These are phyloP conservation scores for Dipodascopsis tothii DNA, from an alignment of 805 yeast genomes.

Conservation along the genomic window DNA sequence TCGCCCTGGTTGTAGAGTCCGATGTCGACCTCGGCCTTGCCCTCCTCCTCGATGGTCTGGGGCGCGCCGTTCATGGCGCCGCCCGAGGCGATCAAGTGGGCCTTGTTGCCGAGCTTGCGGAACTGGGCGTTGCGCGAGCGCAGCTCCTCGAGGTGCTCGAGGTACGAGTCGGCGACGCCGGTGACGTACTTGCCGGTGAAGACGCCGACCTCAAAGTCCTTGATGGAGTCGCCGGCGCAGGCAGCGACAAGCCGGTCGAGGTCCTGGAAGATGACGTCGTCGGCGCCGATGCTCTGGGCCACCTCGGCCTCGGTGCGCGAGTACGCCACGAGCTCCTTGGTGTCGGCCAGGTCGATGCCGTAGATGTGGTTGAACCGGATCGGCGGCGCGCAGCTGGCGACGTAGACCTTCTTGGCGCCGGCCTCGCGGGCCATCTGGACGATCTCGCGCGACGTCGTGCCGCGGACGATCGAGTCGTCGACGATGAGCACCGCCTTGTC, in stretches of 20 bases:
- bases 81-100: slow-evolving; percentile 31
- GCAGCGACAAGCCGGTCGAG: slow-evolving; percentile 76
- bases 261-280: slow-evolving; percentile 80
- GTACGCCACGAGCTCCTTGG: slow-evolving; percentile 86
- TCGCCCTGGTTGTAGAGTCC: slow-evolving; percentile 56
- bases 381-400: slow-evolving; percentile 98
- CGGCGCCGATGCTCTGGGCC: slow-evolving; percentile 77
- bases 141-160: slow-evolving; percentile 71
- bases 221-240: slow-evolving; percentile 44
- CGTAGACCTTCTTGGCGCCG: slow-evolving; percentile 89
- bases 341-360: slow-evolving; percentile 95
- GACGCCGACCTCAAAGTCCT: slow-evolving; percentile 88
- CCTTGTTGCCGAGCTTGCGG: slow-evolving; percentile 38
- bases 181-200: slow-evolving; percentile 92
- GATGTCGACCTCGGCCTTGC: slow-evolving; percentile 71
- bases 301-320: slow-evolving; percentile 67
- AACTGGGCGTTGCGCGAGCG: slow-evolving; percentile 55
- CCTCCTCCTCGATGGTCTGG: slow-evolving; percentile 47
- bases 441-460: slow-evolving; percentile 93
- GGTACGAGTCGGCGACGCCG: slow-evolving; percentile 80
- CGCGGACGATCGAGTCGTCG: slow-evolving; percentile 95
- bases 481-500: slow-evolving; percentile 81
- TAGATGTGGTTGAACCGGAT: slow-evolving; percentile 91
- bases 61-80: slow-evolving; percentile 14
- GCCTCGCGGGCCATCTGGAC: slow-evolving; percentile 98